Conservation (phyloP, 176 grass and related monocot species). For the Bromus sterilis region DNA sequence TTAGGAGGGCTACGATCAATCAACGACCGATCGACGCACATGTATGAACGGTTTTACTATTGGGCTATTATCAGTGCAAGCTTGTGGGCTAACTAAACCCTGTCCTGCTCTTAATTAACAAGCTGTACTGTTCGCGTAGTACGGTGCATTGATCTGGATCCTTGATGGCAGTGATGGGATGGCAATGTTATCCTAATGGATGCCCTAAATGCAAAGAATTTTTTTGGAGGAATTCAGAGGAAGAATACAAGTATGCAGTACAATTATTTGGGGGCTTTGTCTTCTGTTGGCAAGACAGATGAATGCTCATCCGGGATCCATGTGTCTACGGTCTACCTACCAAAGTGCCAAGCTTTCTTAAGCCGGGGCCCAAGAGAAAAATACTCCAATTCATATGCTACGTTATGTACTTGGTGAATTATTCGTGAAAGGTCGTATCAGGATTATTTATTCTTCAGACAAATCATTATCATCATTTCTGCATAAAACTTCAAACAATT, state of each 20-base stretch:
- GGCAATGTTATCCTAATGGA: constrained; percentile 6
- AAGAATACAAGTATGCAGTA: neutral
- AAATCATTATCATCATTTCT: neutral
- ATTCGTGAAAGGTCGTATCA: neutral
- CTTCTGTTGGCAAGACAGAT: neutral
- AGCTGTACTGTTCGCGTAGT: constrained; percentile 10
- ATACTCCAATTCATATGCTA: neutral
- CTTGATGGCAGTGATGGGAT: constrained; percentile 22
- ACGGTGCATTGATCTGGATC: constrained; percentile 13
- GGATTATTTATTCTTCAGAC: neutral
- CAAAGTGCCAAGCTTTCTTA: neutral
- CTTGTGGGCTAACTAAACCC: constrained; percentile 16
- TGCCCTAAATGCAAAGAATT: too few relatives aligned
- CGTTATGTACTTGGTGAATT: neutral
- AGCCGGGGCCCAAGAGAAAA: neutral
- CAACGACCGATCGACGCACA: constrained; percentile 3
- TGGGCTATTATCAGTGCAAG: neutral
- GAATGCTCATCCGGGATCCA: neutral
- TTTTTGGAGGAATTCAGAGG: neutral
- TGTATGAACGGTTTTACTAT: neutral
- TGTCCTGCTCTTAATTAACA: neutral
- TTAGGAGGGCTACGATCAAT: neutral
- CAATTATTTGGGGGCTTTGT: constrained; percentile 26
- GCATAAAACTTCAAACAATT: too few relatives aligned
- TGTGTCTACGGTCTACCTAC: neutral